Evolutionary conservation across 441 rosid genomes (phyloP).

Genomic region (Gossypium gossypioides): DNA sequence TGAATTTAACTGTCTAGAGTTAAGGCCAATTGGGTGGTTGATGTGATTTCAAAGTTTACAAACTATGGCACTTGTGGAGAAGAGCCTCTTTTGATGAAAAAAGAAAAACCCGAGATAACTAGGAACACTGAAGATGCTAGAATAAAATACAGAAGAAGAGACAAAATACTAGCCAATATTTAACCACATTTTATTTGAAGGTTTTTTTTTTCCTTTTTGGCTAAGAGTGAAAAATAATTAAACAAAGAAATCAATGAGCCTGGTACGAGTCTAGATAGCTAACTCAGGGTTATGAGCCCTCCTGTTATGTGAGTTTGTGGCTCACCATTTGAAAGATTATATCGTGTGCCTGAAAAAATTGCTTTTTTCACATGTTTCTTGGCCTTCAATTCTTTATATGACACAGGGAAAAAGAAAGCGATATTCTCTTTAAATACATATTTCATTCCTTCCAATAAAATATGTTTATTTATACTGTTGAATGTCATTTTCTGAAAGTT

Average conservation of each 20-base stretch:
- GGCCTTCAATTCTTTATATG: neutral
- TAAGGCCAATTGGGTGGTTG: neutral
- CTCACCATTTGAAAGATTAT: neutral
- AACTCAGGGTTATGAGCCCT: neutral
- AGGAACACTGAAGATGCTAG: neutral
- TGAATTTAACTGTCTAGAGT: neutral
- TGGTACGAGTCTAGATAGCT: neutral
- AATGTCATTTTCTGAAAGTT: slow-evolving; percentile 10
- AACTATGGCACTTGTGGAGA: neutral
- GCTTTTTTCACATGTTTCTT: neutral
- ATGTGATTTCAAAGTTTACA: neutral
- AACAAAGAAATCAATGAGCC: neutral
- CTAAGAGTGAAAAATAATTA: neutral
- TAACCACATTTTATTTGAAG: neutral
- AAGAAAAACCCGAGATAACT: neutral
- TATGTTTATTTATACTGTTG: slow-evolving; percentile 4
- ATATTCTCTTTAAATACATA: neutral
- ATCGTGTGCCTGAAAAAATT: neutral
- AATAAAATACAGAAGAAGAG: neutral
- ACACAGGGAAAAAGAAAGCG: neutral
- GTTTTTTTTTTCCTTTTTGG: neutral
- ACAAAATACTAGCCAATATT: neutral
- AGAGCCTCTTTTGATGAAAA: neutral
- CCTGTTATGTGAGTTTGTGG: neutral
- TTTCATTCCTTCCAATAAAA: neutral